Conservation (phyloP, 108 stramenopile species). For the Halocafeteria seosinensis region DNA sequence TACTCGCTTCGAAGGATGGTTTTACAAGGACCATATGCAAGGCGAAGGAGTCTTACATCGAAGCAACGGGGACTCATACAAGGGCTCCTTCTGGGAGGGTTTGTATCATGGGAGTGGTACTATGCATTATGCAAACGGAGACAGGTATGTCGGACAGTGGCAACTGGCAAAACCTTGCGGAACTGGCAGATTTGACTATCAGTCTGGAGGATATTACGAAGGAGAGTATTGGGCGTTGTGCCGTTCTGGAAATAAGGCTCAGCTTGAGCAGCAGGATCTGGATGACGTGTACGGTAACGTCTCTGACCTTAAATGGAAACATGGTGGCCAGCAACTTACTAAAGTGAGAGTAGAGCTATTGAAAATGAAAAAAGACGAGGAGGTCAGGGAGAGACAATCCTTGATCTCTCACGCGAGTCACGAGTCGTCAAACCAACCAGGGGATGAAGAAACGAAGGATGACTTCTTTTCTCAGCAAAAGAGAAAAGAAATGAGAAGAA, state of each 20-base stretch:
- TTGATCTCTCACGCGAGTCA: no score
- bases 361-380: background rate
- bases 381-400: no score
- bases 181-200: constrained; percentile 1
- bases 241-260: background rate
- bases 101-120: background rate
- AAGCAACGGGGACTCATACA: constrained; percentile 3
- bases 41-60: constrained; percentile 3
- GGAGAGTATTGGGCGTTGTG: background rate
- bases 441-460: background rate
- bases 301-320: background rate
- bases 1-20: constrained; percentile 10
- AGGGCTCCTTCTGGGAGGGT: constrained; percentile 1
- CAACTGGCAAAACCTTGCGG: background rate
- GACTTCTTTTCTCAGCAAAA: background rate
- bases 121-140: background rate
- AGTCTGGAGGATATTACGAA: background rate
- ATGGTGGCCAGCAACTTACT: background rate
- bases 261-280: background rate
- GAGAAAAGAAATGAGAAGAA: no score
- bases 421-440: background rate
- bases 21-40: background rate
- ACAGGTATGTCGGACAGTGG: constrained; percentile 7
- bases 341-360: background rate
- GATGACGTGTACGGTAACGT: background rate